phyloP scores from a whole-genome alignment of 2,329 filamentous ascomycete genomes.

The Drechslera avenae region DNA sequence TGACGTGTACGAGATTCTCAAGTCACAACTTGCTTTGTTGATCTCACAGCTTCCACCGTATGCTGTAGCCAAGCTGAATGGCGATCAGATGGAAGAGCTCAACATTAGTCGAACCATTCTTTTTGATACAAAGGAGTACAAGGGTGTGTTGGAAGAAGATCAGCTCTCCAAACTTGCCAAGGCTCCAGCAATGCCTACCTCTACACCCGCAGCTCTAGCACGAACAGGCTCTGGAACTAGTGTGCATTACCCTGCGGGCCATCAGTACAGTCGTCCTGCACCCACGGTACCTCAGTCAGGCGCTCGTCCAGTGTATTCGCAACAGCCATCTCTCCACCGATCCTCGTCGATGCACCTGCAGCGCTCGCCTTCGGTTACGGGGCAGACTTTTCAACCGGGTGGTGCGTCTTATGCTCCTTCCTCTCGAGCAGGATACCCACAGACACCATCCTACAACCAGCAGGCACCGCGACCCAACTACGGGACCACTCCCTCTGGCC shows the following conservation, averaged over 20 bases:
- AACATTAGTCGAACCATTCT: conserved; percentile 80
- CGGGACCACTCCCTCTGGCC: conserved; percentile 28
- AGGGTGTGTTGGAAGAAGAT: conserved; percentile 83
- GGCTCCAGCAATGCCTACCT: conserved; percentile 38
- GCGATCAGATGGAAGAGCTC: conserved; percentile 81
- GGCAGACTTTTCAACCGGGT: conserved; percentile 39
- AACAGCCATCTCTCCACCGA: conserved; percentile 42
- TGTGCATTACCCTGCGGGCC: conserved; percentile 34
- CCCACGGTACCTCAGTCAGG: conserved; percentile 31
- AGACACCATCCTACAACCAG: conserved; percentile 37
- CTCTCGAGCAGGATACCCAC: conserved; percentile 33
- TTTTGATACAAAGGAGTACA: conserved; percentile 73
- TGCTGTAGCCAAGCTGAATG: conserved; percentile 83
- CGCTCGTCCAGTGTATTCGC: conserved; percentile 42
- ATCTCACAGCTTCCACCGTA: conserved; percentile 80
- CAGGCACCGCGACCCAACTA: conserved; percentile 41
- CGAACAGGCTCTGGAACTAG: conserved; percentile 35
- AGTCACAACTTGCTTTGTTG: conserved; percentile 74
- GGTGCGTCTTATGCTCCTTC: conserved; percentile 35
- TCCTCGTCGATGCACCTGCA: conserved; percentile 47
- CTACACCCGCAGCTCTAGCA: conserved; percentile 36
- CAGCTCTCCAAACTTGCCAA: conserved; percentile 58
- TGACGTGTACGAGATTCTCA: conserved; percentile 72
- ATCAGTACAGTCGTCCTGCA: conserved; percentile 44
- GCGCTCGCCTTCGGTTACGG: conserved; percentile 38